Evolutionary conservation across 208 protist species (phyloP).

Genomic region (Acanthamoeba castellanii): DNA sequence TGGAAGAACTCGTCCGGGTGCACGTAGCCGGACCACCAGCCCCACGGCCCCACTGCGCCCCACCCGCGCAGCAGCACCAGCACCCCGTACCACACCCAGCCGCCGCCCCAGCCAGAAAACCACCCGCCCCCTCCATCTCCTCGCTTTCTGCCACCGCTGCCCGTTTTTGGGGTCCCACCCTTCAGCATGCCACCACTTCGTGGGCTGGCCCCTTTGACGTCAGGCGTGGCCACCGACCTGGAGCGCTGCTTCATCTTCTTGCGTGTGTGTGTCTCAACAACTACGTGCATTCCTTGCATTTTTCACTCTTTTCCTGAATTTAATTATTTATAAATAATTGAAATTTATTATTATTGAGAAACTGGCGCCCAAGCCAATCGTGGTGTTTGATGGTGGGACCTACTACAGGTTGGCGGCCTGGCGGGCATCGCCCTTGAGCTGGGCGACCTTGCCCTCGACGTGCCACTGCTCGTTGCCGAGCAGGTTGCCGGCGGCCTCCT

Average conservation of each 20-base stretch:
- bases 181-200: neutral
- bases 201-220: neutral
- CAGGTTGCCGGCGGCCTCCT: no score
- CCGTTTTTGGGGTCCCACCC: neutral
- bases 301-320: no score
- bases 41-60: constrained; percentile 25
- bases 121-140: neutral
- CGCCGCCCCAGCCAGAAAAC: neutral
- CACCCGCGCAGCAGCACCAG: constrained; percentile 38
- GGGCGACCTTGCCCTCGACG: no score
- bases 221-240: neutral
- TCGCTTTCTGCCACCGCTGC: neutral
- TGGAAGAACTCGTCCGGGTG: constrained; percentile 76
- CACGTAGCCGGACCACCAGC: constrained; percentile 61
- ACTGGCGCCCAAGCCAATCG: no score
- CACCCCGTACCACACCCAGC: neutral
- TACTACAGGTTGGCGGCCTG: no score
- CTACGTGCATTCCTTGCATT: neutral
- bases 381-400: no score
- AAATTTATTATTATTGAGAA: no score
- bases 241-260: neutral
- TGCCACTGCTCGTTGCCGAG: no score
- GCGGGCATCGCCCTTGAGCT: no score
- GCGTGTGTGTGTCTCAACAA: neutral
- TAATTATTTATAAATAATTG: no score